Evolutionary conservation across 2,329 filamentous ascomycete genomes (phyloP).

Genomic region (Periconia sp.): DNA sequence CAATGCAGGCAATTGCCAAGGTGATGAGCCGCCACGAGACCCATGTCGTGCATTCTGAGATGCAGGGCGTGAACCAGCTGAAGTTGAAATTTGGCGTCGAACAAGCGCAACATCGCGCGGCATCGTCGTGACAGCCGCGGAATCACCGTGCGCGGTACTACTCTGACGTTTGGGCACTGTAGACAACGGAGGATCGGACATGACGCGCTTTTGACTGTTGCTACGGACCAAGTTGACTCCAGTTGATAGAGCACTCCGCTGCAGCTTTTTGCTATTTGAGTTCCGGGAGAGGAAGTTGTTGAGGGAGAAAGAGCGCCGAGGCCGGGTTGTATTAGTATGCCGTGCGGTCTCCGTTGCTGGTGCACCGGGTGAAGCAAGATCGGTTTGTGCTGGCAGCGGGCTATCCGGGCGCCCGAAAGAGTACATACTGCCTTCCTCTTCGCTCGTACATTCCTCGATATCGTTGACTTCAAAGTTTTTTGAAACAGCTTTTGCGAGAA

Average conservation of each 20-base stretch:
- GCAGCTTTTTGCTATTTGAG: slow-evolving; percentile 41
- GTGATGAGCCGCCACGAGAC: slow-evolving; percentile 16
- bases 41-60: slow-evolving; percentile 14
- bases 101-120: slow-evolving; percentile 37
- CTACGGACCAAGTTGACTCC: slow-evolving; percentile 29
- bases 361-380: slow-evolving; percentile 13
- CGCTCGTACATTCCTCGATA: slow-evolving; percentile 40
- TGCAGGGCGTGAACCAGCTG: slow-evolving; percentile 20
- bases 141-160: slow-evolving; percentile 36
- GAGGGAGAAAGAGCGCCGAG: slow-evolving; percentile 55
- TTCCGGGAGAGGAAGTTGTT: slow-evolving; percentile 46
- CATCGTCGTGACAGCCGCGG: slow-evolving; percentile 36
- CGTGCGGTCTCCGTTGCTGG: slow-evolving; percentile 14
- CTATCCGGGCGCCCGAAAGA: slow-evolving; percentile 43
- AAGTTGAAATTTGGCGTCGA: slow-evolving; percentile 33
- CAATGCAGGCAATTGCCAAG: slow-evolving; percentile 28
- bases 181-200: slow-evolving; percentile 38
- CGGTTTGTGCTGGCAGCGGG: slow-evolving; percentile 31
- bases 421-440: slow-evolving; percentile 43
- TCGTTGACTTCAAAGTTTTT: slow-evolving; percentile 18
- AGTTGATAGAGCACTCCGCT: slow-evolving; percentile 30
- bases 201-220: slow-evolving; percentile 31
- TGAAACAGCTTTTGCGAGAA: slow-evolving; percentile 48
- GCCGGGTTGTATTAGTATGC: slow-evolving; percentile 27
- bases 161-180: slow-evolving; percentile 44